phyloP scores from a whole-genome alignment of 2,329 filamentous ascomycete species.

The Seiridium unicorne region DNA sequence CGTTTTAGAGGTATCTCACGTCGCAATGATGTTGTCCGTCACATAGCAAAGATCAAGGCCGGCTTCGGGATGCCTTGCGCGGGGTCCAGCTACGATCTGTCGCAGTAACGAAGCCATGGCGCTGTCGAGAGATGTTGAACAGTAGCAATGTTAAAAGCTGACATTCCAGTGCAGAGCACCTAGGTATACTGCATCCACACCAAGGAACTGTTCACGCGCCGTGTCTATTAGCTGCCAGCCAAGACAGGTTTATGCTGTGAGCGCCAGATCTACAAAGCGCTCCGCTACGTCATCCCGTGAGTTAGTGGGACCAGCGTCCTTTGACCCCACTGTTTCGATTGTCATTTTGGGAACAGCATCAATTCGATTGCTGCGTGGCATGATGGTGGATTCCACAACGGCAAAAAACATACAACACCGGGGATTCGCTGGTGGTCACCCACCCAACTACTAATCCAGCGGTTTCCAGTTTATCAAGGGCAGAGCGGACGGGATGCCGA shows the following conservation, averaged over 20 bases:
- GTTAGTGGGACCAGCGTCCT: neutral
- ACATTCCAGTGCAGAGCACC: neutral
- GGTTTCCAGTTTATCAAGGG: no score
- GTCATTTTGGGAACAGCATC: neutral
- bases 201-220: neutral
- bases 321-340: neutral
- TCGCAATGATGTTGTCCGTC: conserved; percentile 71
- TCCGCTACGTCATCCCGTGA: neutral
- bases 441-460: no score
- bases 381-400: no score
- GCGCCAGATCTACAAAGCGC: neutral
- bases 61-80: conserved; percentile 80
- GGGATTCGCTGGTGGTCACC: no score
- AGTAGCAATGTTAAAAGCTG: neutral
- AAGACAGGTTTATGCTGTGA: conserved; percentile 1
- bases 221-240: neutral
- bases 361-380: neutral
- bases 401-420: no score
- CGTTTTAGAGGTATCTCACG: conserved; percentile 36
- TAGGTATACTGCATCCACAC: neutral
- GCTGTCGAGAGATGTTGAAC: neutral
- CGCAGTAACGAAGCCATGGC: conserved; percentile 75
- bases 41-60: conserved; percentile 95
- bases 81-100: conserved; percentile 86
- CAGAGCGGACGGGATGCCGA: no score